Evolutionary conservation across 1,139 yeast species (phyloP).

Genomic region (Geotrichum reessii): DNA sequence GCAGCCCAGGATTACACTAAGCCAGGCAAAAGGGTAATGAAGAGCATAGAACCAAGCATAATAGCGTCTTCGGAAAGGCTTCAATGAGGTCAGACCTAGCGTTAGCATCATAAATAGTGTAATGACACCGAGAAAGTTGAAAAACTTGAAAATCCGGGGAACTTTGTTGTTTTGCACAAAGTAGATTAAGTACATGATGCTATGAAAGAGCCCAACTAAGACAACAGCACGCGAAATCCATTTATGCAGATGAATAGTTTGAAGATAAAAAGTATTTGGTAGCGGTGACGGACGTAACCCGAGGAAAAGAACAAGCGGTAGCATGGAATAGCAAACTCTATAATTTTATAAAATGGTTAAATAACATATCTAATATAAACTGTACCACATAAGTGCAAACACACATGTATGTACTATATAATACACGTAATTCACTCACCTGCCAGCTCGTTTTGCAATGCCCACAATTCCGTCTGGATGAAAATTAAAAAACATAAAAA

Average conservation of each 20-base stretch:
- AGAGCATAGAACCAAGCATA: constrained; percentile 58
- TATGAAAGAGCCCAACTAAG: constrained; percentile 49
- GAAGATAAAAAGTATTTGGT: constrained; percentile 51
- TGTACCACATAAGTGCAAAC: background rate
- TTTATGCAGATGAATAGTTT: constrained; percentile 59
- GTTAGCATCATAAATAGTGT: constrained; percentile 42
- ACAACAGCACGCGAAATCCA: constrained; percentile 72
- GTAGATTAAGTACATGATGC: constrained; percentile 47
- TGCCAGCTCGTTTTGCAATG: constrained; percentile 35
- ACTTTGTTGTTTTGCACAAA: constrained; percentile 42
- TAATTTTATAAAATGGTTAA: constrained; percentile 34
- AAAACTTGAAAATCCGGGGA: constrained; percentile 40
- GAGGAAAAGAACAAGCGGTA: constrained; percentile 60
- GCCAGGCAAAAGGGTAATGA: constrained; percentile 68
- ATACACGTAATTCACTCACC: constrained; percentile 14
- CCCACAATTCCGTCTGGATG: constrained; percentile 26
- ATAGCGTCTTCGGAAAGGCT: constrained; percentile 47
- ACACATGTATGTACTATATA: background rate
- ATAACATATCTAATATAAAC: background rate
- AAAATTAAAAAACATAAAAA: constrained; percentile 28
- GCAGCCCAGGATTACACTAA: constrained; percentile 50
- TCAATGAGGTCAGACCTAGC: constrained; percentile 52
- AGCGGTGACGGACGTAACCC: constrained; percentile 58
- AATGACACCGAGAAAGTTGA: constrained; percentile 60
- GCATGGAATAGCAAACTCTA: constrained; percentile 56